phyloP scores from a whole-genome alignment of 164 flowering plant genomes.

The Cinnamomum chago region DNA sequence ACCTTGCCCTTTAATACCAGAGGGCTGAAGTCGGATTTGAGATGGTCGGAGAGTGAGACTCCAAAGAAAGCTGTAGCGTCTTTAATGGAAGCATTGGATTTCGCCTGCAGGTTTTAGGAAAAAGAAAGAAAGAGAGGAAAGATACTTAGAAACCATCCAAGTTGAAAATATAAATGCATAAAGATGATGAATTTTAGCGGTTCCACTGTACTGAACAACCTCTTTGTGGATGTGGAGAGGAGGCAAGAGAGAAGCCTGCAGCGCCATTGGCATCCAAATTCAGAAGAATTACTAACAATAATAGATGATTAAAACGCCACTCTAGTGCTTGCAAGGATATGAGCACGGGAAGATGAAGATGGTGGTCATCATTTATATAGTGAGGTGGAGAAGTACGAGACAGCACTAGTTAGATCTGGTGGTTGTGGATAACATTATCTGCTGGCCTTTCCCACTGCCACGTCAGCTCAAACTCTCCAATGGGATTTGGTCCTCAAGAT shows the following conservation, averaged over 20 bases:
- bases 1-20: slow-evolving; percentile 55
- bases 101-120: slow-evolving; percentile 39
- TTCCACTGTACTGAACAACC: slow-evolving; percentile 24
- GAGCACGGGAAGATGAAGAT: background rate
- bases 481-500: slow-evolving; percentile 46
- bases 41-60: slow-evolving; percentile 46
- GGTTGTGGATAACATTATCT: slow-evolving; percentile 57
- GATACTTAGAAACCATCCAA: background rate
- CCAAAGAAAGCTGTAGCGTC: slow-evolving; percentile 58
- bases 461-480: slow-evolving; percentile 41
- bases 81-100: slow-evolving; percentile 38
- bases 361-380: background rate
- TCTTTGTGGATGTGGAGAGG: slow-evolving; percentile 57
- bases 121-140: background rate
- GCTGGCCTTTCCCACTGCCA: slow-evolving; percentile 28
- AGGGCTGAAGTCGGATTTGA: slow-evolving; percentile 48
- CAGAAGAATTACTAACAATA: background rate
- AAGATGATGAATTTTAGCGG: background rate
- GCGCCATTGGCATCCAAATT: slow-evolving; percentile 47
- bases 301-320: background rate
- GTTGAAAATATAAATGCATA: background rate
- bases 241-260: slow-evolving; percentile 68
- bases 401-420: background rate
- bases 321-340: background rate
- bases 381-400: background rate